Evolutionary conservation across 2,329 filamentous ascomycete species (phyloP), one percentile per base, ranked within the genome.

Genomic region (Curvularia verruculosa): DNA sequence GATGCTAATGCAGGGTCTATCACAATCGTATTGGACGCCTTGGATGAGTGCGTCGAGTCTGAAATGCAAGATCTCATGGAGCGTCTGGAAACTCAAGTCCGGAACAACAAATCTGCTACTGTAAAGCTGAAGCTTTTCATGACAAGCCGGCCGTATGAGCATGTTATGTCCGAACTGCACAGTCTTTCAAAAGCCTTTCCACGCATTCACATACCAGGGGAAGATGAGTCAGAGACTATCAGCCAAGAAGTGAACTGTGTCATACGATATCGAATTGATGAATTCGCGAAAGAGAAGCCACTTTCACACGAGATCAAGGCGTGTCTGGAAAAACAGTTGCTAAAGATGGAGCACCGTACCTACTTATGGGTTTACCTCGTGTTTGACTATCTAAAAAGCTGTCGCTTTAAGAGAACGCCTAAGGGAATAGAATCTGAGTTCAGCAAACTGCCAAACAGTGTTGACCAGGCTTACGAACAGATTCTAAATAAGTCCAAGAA

Each of bases 321-420:
- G 37, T 39, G 51, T 44, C 41, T 67, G 41, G 37, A 36, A 59
- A 31, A 56, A 19, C 47, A 45, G 40, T 49, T 65, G 43, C 58
- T 63, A 5, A 52, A 53, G 19, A 50, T 56, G 37, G 50, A 58
- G 31, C 60, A 65, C 52, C 63, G 63, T 29, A 65, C 63, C 31
- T 63, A 65, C 50, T 55, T 65, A n/a, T 65, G 60, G 63, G 54
- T 59, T 39, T 61, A 63, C 54, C 54, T 65, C 37, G 54, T 65
- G 29, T 61, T 61, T 26, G 54, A 65, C 43, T 53, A 56, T 24
- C 49, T 65, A 52, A 26, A 23, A 36, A 23, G 37, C 50, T 31
- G 19, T 19, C 2, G 4, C 18, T 59, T 63, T 28, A 60, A 63
- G 41, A 61, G 54, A 40, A 65, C 57, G n/a, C 28, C 39, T 29